These are phyloP conservation scores for Fusarium transvaalense DNA, from an alignment of 2,329 filamentous ascomycete species.

Conservation along the genomic window DNA sequence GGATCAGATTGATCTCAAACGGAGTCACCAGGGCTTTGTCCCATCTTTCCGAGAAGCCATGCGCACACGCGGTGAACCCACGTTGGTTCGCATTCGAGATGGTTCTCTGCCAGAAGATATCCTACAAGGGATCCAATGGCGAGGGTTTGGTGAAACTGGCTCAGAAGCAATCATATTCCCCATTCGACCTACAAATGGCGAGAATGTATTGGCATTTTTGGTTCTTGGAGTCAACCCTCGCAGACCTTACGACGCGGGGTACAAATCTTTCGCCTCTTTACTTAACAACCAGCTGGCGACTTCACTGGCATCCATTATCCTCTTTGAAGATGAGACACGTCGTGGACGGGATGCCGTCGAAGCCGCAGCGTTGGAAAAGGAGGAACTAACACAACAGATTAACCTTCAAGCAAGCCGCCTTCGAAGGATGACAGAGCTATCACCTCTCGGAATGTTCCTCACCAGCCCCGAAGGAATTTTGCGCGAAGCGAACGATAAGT, in stretches of 20 bases:
- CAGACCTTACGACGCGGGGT: slow-evolving; percentile 77
- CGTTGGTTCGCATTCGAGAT: slow-evolving; percentile 55
- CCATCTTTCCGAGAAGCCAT: slow-evolving; percentile 56
- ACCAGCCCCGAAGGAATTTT: slow-evolving; percentile 57
- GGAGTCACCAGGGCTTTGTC: slow-evolving; percentile 52
- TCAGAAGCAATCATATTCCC: slow-evolving; percentile 74
- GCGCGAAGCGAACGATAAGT: slow-evolving; percentile 60
- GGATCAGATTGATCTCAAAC: slow-evolving; percentile 52
- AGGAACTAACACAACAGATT: slow-evolving; percentile 52
- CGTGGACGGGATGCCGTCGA: slow-evolving; percentile 57
- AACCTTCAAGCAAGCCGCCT: slow-evolving; percentile 54
- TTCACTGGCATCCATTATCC: slow-evolving; percentile 72
- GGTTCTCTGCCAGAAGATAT: slow-evolving; percentile 69
- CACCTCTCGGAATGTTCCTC: slow-evolving; percentile 56
- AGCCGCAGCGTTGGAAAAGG: slow-evolving; percentile 52
- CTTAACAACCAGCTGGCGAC: slow-evolving; percentile 66
- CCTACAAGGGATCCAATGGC: slow-evolving; percentile 68
- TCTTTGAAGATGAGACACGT: slow-evolving; percentile 74
- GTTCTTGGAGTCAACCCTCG: slow-evolving; percentile 76
- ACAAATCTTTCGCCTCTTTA: slow-evolving; percentile 67
- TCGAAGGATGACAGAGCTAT: slow-evolving; percentile 55
- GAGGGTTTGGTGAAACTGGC: slow-evolving; percentile 72
- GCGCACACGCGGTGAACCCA: slow-evolving; percentile 52
- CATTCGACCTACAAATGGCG: slow-evolving; percentile 73
- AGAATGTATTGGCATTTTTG: slow-evolving; percentile 73